Base-by-base conservation (phyloP, 2,329 filamentous ascomycete genomes). In the Davidsoniella australis region DNA sequence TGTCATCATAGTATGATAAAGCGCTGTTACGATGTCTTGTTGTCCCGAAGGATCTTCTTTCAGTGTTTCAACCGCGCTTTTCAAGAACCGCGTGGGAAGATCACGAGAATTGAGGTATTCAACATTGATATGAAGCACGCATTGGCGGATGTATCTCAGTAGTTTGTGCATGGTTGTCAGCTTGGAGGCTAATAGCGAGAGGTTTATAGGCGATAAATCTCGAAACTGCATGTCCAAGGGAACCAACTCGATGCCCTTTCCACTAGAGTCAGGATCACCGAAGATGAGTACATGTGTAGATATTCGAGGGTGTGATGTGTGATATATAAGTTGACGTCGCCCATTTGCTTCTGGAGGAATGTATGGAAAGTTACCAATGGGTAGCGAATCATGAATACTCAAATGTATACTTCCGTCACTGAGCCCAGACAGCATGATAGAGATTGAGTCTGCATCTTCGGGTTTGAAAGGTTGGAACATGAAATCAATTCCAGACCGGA, bases 81-180 rank as follows among this genome's bases (percentile, higher is more conserved):
- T 50, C 52, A 94, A 71, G 61, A 93, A 94, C n/a, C 78, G 76
- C 10, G 68, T 70, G 0, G 87, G 85, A 5, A 95, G 68, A 50
- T 93, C 84, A 54, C 85, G 76, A 1, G 85, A 80, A 36, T 84
- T 82, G 57, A 84, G 83, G 76, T 85, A 94, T 61, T 94, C 88
- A 2, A 78, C 72, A 20, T 79, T 69, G 67, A 95, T 84, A 55
- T 89, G 84, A 33, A 76, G 70, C 54, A 91, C 78, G 0, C 83
- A 79, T 60, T 94, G 85, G 50, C 78, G 78, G 41, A 94, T 73
- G 60, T 98, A 96, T 45, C 86, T 73, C 6, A 95, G 67, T 10
- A 96, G 64, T 55, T 91, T 94, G 57, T 94, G 85, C 14, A 96
- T 65, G 41, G 85, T 84, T 0, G 88, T 93, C 4, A 86, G 82